A percentile compares a stretch with the other conserved stretches of the same genome.
phyloP scores from a whole-genome alignment of 208 protist species.

The Leishmania major region DNA sequence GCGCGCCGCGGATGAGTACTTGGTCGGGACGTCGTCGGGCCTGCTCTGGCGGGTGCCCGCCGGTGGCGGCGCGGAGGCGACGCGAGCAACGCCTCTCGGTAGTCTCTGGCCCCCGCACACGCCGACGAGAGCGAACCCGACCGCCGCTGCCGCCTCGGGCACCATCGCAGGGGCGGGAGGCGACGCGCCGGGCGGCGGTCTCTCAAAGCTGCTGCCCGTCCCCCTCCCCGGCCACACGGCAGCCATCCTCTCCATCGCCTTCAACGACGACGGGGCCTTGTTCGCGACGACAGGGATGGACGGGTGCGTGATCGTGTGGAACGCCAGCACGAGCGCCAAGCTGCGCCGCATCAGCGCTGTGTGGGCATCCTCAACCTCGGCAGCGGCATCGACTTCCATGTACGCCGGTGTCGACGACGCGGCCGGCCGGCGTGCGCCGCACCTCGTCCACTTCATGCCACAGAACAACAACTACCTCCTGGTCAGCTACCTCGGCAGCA shows the following conservation, averaged over 20 bases:
- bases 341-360: constrained; percentile 49
- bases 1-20: constrained; percentile 44
- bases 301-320: constrained; percentile 62
- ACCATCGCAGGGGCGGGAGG: neutral
- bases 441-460: constrained; percentile 58
- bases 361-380: constrained; percentile 8
- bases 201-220: constrained; percentile 13
- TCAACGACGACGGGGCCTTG: constrained; percentile 57
- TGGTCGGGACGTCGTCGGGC: constrained; percentile 52
- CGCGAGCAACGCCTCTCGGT: constrained; percentile 36
- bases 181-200: neutral
- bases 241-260: constrained; percentile 46
- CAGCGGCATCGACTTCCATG: neutral
- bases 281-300: constrained; percentile 53
- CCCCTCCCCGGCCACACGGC: constrained; percentile 50
- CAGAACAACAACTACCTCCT: constrained; percentile 81
- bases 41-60: constrained; percentile 49
- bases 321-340: constrained; percentile 43
- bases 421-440: constrained; percentile 23
- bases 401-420: neutral
- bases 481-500: constrained; percentile 46
- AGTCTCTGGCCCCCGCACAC: constrained; percentile 31
- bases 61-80: constrained; percentile 3
- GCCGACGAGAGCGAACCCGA: neutral
- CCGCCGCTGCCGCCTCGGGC: neutral